Base-by-base conservation (phyloP, 179 eudicot genomes). In the Gypsophila paniculata region DNA sequence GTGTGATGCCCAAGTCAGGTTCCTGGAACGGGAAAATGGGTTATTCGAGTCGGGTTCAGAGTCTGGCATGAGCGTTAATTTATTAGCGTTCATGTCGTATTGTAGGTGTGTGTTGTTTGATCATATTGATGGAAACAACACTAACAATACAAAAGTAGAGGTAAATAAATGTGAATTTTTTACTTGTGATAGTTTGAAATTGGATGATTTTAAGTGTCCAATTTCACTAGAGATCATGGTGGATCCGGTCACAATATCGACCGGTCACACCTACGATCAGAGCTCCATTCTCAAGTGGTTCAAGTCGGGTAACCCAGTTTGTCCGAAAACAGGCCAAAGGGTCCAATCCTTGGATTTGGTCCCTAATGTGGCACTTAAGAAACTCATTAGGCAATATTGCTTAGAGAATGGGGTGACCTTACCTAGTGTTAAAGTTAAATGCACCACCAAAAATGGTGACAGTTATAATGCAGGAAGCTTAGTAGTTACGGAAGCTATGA, bases 231-330 rank as follows among this genome's bases (percentile, higher is more conserved):
- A 93, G 78, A 72, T 88, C 72, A 94, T 94, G 97, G 65, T 29
- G 12, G 97, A 94, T 74, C 99, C 97, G 8, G 99, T 94, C 8
- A 84, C 91, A 0, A 68, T 91, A 32, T 68, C 81, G 11, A 82
- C 97, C 2, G 99, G 99, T 13, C 99, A 94, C 64, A 91, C 97
- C 2, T 91, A 91, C 15, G 96, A 89, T 58, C 84, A 96, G 58
- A 61, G 74, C 36, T 91, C 97, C 11, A 94, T 94, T 26, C 39
- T 68, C n/a, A 81, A 88, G 78, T 94, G 98, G 98, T 85, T 93
- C 79, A 70, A 63, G 34, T 79, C 84, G 4, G 96, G 98, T 1
- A 85, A 86, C 65, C 81, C 73, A 42, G 87, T 73, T 26, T 93
- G 98, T 55, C 98, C 98, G 1, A 88, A 83, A 75, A 91, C 98